Percentiles rank a stretch among this genome's conserved stretches.
Evolutionary conservation across 768 basidiomycete genomes (phyloP).

Genomic region (Roridomyces roridus): DNA sequence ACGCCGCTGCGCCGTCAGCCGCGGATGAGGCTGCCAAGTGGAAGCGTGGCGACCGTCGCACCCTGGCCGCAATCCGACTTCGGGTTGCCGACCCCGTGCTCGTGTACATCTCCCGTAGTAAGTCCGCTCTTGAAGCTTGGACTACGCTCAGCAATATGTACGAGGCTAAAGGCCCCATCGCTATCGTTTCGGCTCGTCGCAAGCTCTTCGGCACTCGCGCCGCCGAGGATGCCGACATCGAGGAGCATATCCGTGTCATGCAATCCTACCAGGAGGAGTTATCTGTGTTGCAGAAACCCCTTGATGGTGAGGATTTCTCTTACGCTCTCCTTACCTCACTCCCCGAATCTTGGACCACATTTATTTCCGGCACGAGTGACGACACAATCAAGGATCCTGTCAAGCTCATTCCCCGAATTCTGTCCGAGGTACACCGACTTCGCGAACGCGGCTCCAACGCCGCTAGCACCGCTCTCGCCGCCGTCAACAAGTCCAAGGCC

Average conservation of each 20-base stretch:
- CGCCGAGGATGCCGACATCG: slow-evolving; percentile 33
- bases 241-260: slow-evolving; percentile 32
- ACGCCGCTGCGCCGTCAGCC: neutral
- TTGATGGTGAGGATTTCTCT: slow-evolving; percentile 31
- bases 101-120: slow-evolving; percentile 21
- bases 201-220: slow-evolving; percentile 26
- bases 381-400: neutral
- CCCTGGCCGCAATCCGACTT: slow-evolving; percentile 30
- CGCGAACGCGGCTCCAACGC: neutral
- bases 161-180: slow-evolving; percentile 29
- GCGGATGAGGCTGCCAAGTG: slow-evolving; percentile 21
- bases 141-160: slow-evolving; percentile 29
- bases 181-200: slow-evolving; percentile 25
- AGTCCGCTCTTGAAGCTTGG: slow-evolving; percentile 29
- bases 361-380: neutral
- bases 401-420: neutral
- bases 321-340: slow-evolving; percentile 26
- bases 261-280: slow-evolving; percentile 26
- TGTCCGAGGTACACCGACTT: neutral
- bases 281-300: slow-evolving; percentile 9
- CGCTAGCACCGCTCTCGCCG: neutral
- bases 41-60: slow-evolving; percentile 29
- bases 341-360: neutral
- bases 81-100: slow-evolving; percentile 29
- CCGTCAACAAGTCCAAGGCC: neutral